These are phyloP conservation scores for Diaporthe vexans DNA, from an alignment of 2,329 filamentous ascomycete genomes.

Conservation along the genomic window DNA sequence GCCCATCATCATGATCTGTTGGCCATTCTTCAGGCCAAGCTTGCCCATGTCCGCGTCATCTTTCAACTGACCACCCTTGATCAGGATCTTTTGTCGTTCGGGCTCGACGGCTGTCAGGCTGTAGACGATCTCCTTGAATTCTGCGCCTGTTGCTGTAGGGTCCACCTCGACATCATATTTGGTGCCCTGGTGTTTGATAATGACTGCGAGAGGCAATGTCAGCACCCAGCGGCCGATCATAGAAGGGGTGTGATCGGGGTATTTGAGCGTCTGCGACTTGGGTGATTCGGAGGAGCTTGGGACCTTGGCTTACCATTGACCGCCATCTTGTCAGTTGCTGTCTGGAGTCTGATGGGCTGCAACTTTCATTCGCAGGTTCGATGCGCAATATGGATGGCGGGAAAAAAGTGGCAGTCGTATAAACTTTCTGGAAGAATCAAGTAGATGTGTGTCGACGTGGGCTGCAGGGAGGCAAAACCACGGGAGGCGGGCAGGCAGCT, in stretches of 20 bases:
- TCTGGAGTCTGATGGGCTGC: background rate
- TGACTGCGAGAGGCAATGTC: slow-evolving; percentile 67
- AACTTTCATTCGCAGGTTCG: slow-evolving; percentile 4
- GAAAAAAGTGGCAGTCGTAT: background rate
- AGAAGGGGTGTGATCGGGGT: background rate
- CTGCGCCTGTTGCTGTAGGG: slow-evolving; percentile 85
- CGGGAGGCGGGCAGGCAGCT: slow-evolving; percentile 36
- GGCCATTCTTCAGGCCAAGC: slow-evolving; percentile 86
- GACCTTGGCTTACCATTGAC: slow-evolving; percentile 62
- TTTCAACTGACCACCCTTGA: slow-evolving; percentile 95
- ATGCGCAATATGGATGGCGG: background rate
- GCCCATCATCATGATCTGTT: slow-evolving; percentile 97
- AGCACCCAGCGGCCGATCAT: slow-evolving; percentile 41
- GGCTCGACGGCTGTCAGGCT: slow-evolving; percentile 97
- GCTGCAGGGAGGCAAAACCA: slow-evolving; percentile 19
- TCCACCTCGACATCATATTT: slow-evolving; percentile 96
- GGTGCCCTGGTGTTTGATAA: slow-evolving; percentile 95
- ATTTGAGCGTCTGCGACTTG: background rate
- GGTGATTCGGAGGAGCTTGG: background rate
- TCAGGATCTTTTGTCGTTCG: slow-evolving; percentile 93
- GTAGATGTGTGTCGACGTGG: background rate
- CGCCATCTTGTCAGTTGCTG: slow-evolving; percentile 60
- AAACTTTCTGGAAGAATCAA: background rate
- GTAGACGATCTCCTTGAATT: slow-evolving; percentile 95
- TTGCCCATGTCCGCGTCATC: slow-evolving; percentile 91